Conservation (phyloP, 192 early-diverging fungal genomes). For the Backusella luteola region DNA sequence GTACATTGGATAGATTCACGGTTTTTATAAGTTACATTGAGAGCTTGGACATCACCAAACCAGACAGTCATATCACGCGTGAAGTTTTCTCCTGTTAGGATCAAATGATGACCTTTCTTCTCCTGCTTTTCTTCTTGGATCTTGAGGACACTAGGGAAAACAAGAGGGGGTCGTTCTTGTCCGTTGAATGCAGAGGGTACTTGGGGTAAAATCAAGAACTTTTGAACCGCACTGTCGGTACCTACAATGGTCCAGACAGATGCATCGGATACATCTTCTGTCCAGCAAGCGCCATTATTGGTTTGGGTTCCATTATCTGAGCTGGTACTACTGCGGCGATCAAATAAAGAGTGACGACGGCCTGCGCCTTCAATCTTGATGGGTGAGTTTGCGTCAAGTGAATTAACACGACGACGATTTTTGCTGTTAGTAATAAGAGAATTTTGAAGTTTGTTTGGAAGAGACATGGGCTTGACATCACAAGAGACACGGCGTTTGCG, state of each 20-base stretch:
- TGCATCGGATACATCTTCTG: conserved; percentile 82
- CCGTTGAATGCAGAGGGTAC: neutral
- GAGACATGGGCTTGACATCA: conserved; percentile 26
- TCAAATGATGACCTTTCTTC: conserved; percentile 32
- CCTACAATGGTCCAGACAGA: conserved; percentile 94
- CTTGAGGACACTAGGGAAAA: conserved; percentile 1
- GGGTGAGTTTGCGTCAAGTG: conserved; percentile 37
- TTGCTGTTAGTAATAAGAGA: conserved; percentile 17
- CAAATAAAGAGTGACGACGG: neutral
- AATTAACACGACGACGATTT: conserved; percentile 53
- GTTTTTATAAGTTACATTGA: conserved; percentile 41
- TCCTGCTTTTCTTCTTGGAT: conserved; percentile 6
- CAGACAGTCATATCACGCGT: conserved; percentile 63
- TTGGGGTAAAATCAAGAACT: conserved; percentile 40
- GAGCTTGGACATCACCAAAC: conserved; percentile 60
- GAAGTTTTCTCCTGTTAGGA: conserved; percentile 68
- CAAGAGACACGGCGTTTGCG: conserved; percentile 39
- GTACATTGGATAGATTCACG: conserved; percentile 40
- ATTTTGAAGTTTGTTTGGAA: conserved; percentile 8
- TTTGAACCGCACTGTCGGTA: conserved; percentile 59
- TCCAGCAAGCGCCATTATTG: conserved; percentile 47
- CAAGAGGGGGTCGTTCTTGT: neutral
- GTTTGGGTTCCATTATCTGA: neutral
- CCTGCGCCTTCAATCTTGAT: conserved; percentile 8
- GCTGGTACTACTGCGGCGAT: conserved; percentile 14